A percentile compares a stretch with the other conserved stretches of the same genome.
Conservation (phyloP, 2,329 filamentous ascomycete species). For the Venturia effusa region DNA sequence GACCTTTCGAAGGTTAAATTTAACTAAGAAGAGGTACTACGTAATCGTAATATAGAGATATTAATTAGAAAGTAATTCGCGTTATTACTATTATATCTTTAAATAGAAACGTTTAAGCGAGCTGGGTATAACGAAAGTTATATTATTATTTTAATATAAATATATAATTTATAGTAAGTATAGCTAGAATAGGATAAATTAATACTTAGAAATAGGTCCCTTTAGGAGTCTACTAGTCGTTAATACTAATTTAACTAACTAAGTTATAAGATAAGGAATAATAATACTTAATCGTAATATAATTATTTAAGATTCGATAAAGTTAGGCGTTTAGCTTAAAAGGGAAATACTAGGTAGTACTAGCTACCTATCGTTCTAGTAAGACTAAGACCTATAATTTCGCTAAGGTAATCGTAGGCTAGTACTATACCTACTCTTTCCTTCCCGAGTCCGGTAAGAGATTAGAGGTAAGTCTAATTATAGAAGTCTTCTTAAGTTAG, state of each 20-base stretch:
- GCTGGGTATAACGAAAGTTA: conserved; percentile 92
- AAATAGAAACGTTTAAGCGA: conserved; percentile 81
- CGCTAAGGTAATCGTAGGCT: no score
- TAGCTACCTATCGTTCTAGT: no score
- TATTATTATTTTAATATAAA: conserved; percentile 59
- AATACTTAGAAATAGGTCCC: no score
- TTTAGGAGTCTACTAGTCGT: no score
- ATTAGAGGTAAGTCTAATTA: not conserved
- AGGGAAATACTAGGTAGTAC: no score
- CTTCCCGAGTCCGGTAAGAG: not conserved
- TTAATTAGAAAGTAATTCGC: conserved; percentile 50
- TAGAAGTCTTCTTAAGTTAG: not conserved
- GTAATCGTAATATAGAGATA: not conserved
- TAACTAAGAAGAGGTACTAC: not conserved
- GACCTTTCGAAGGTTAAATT: not conserved
- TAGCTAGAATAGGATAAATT: no score
- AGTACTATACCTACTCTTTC: not conserved
- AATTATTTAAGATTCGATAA: no score
- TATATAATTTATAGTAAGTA: not conserved
- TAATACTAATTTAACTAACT: no score
- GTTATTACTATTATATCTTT: conserved; percentile 76
- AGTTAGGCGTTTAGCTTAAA: no score
- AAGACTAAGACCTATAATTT: no score
- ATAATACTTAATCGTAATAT: no score
- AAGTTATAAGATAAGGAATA: no score